A percentile compares a stretch with the other conserved stretches of the same genome.
Evolutionary conservation across 345 rosid species (phyloP).

Genomic region (Sisymbrium irio): DNA sequence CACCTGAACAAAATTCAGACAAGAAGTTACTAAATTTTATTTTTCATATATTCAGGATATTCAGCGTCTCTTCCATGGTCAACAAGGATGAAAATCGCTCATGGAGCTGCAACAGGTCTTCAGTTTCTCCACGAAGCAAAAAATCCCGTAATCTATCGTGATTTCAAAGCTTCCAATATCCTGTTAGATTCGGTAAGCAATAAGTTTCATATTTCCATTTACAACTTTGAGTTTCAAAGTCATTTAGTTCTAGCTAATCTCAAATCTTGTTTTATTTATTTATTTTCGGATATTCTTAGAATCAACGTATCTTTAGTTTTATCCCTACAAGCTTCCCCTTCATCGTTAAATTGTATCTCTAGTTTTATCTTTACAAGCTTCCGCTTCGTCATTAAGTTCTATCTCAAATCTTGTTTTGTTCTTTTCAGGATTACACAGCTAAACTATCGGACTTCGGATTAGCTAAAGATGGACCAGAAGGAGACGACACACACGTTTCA

Average conservation of each 20-base stretch:
- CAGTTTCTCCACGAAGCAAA: slow-evolving; percentile 80
- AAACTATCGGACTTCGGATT: slow-evolving; percentile 89
- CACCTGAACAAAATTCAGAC: not conserved
- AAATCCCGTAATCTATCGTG: slow-evolving; percentile 88
- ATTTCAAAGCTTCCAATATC: slow-evolving; percentile 88
- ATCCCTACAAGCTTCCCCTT: too few species aligned
- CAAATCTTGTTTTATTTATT: not conserved
- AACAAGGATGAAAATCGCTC: slow-evolving; percentile 86
- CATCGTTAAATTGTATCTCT: too few species aligned
- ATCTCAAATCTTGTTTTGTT: not conserved
- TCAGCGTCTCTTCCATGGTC: slow-evolving; percentile 83
- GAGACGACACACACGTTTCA: slow-evolving; percentile 89
- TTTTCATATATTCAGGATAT: slow-evolving; percentile 46
- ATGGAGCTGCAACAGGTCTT: slow-evolving; percentile 94
- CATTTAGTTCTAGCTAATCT: not conserved
- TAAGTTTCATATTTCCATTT: not conserved
- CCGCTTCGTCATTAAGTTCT: too few species aligned
- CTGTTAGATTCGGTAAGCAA: slow-evolving; percentile 70
- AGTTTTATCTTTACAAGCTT: too few species aligned
- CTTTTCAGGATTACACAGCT: slow-evolving; percentile 63
- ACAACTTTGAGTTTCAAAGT: not conserved
- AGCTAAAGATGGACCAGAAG: slow-evolving; percentile 96
- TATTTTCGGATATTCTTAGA: too few species aligned
- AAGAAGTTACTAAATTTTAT: not conserved
- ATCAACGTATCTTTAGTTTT: too few species aligned